Percentiles rank a stretch among this genome's conserved stretches.
Conservation (phyloP, 2,329 filamentous ascomycete genomes). For the Cladophialophora psammophila region DNA sequence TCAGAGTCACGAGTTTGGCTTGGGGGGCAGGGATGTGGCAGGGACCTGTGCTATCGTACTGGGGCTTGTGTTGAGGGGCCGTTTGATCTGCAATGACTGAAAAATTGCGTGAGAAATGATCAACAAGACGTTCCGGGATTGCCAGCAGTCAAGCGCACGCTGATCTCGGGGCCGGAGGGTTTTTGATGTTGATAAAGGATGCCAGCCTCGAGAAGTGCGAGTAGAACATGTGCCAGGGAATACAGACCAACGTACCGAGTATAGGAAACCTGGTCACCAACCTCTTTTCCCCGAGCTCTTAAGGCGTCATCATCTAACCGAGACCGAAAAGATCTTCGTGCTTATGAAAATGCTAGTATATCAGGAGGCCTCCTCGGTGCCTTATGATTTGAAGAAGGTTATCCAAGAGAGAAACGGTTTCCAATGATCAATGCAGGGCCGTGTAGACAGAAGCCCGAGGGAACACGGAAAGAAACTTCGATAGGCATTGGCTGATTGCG, state of each 20-base stretch:
- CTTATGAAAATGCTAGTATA: slow-evolving; percentile 16
- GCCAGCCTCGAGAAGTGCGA: background rate
- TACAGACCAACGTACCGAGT: background rate
- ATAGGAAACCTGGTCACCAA: slow-evolving; percentile 1
- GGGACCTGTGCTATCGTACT: background rate
- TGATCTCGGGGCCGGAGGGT: slow-evolving; percentile 19
- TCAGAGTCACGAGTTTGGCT: slow-evolving; percentile 18
- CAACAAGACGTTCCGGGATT: background rate
- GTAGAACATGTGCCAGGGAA: slow-evolving; percentile 13
- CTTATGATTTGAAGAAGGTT: slow-evolving; percentile 10
- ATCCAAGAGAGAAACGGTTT: background rate
- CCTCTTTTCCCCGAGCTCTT: background rate
- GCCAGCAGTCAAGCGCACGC: slow-evolving; percentile 9
- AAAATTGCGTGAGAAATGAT: slow-evolving; percentile 18
- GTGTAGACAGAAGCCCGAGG: slow-evolving; percentile 12
- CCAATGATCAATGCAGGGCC: slow-evolving; percentile 16
- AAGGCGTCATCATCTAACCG: slow-evolving; percentile 10
- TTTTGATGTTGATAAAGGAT: slow-evolving; percentile 5
- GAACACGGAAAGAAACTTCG: slow-evolving; percentile 15
- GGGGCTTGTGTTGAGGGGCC: background rate
- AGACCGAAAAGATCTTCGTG: slow-evolving; percentile 16
- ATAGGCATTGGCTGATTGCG: slow-evolving; percentile 2
- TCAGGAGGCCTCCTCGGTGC: slow-evolving; percentile 3
- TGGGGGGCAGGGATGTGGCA: background rate
- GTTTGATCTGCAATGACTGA: slow-evolving; percentile 12